phyloP scores from a whole-genome alignment of 345 rosid species.

The Acer negundo region DNA sequence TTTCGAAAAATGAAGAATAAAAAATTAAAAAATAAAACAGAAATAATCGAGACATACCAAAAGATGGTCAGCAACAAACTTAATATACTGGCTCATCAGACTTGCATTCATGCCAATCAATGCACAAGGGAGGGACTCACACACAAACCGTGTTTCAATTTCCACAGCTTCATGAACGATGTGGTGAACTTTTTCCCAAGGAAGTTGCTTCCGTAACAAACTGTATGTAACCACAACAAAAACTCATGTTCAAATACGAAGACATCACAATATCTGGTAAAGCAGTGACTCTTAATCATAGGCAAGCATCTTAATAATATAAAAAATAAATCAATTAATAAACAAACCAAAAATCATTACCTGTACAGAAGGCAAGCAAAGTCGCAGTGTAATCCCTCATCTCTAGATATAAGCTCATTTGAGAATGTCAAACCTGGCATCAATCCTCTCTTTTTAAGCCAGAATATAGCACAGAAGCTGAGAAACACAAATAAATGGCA shows the following conservation, averaged over 20 bases:
- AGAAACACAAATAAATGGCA: constrained; percentile 19
- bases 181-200: constrained; percentile 57
- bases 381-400: constrained; percentile 93
- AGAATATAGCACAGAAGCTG: constrained; percentile 96
- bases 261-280: neutral
- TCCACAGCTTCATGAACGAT: constrained; percentile 83
- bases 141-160: constrained; percentile 85
- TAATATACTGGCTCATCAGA: constrained; percentile 91
- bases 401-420: constrained; percentile 92
- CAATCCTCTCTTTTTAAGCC: constrained; percentile 95
- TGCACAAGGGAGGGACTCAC: constrained; percentile 91
- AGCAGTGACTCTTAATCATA: neutral
- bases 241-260: neutral
- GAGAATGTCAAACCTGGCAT: constrained; percentile 97
- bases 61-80: constrained; percentile 88
- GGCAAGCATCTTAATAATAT: neutral
- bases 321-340: neutral
- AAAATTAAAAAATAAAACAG: neutral
- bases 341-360: constrained; percentile 28
- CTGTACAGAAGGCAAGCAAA: constrained; percentile 92
- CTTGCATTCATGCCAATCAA: constrained; percentile 83
- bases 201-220: constrained; percentile 63
- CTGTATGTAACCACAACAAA: constrained; percentile 34
- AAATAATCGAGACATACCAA: constrained; percentile 48
- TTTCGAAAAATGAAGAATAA: neutral